Percentiles rank a stretch among this genome's conserved stretches.
phyloP scores from a whole-genome alignment of 2,329 filamentous ascomycete genomes.

The Colletotrichum musicola region DNA sequence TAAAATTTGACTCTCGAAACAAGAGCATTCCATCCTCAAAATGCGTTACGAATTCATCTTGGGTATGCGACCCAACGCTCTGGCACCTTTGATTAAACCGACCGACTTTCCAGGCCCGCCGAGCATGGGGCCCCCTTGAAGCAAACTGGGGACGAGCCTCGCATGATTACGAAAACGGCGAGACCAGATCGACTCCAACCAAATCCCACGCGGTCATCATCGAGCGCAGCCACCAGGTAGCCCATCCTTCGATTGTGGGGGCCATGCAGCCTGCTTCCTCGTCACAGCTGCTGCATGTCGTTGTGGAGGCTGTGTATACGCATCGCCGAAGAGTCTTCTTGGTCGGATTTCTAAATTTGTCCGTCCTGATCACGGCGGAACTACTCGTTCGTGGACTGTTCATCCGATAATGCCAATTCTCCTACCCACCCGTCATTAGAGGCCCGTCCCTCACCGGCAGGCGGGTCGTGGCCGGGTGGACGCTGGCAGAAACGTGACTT shows the following conservation, averaged over 20 bases:
- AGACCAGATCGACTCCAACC: not conserved
- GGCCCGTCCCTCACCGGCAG: no score
- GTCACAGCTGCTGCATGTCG: not conserved
- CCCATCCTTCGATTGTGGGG: not conserved
- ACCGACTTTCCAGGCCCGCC: not conserved
- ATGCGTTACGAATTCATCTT: no score
- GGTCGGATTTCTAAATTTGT: constrained; percentile 13
- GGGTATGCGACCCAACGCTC: constrained; percentile 1
- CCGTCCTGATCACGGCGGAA: not conserved
- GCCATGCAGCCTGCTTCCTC: not conserved
- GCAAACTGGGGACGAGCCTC: not conserved
- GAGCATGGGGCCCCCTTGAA: not conserved
- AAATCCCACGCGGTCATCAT: not conserved
- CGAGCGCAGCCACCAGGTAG: not conserved
- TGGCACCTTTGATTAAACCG: constrained; percentile 9
- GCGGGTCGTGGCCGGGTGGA: no score
- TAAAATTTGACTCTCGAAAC: not conserved
- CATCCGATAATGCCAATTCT: not conserved
- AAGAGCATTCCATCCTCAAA: not conserved
- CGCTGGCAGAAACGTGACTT: no score
- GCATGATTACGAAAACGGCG: not conserved
- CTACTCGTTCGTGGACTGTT: not conserved
- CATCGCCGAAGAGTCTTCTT: not conserved
- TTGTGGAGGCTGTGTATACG: constrained; percentile 11
- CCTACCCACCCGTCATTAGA: no score